Conservation (phyloP, 1,284 basidiomycete species). For the Schizophyllum amplum region DNA sequence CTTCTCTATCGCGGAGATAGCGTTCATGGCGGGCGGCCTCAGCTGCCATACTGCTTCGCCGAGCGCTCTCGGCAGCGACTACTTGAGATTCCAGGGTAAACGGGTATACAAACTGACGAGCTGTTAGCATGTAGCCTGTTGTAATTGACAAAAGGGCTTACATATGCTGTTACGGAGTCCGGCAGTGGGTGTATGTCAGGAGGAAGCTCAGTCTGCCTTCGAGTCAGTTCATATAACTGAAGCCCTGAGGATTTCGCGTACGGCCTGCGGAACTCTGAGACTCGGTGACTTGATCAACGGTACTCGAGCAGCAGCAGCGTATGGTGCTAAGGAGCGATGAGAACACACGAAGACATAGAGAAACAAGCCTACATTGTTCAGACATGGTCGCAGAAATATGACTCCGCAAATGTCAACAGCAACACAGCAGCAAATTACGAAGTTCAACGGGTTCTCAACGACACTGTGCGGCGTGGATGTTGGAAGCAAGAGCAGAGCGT, state of each 20-base stretch:
- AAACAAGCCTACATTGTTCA: not conserved
- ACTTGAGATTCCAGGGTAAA: constrained; percentile 86
- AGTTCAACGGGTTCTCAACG: no score
- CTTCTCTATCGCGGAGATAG: constrained; percentile 61
- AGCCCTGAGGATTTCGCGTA: constrained; percentile 26
- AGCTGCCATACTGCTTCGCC: constrained; percentile 56
- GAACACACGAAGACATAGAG: no score
- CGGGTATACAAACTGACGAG: constrained; percentile 80
- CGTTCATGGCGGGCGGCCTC: constrained; percentile 60
- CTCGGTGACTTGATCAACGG: constrained; percentile 89
- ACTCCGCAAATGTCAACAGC: no score
- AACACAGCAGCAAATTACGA: no score
- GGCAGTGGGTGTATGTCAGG: constrained; percentile 89
- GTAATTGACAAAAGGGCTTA: constrained; percentile 29
- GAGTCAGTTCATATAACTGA: not conserved
- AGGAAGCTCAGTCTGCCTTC: constrained; percentile 65
- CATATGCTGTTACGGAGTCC: constrained; percentile 81
- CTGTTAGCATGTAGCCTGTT: not conserved
- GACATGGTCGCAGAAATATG: no score
- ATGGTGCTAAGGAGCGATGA: constrained; percentile 47
- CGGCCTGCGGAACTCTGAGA: constrained; percentile 76
- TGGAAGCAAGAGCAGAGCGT: no score
- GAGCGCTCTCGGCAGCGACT: constrained; percentile 62
- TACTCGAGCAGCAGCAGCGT: constrained; percentile 63
- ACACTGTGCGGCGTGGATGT: no score